These are phyloP conservation scores for Pseudogymnoascus sp. DNA, from an alignment of 2,329 filamentous ascomycete genomes.

Conservation along the genomic window DNA sequence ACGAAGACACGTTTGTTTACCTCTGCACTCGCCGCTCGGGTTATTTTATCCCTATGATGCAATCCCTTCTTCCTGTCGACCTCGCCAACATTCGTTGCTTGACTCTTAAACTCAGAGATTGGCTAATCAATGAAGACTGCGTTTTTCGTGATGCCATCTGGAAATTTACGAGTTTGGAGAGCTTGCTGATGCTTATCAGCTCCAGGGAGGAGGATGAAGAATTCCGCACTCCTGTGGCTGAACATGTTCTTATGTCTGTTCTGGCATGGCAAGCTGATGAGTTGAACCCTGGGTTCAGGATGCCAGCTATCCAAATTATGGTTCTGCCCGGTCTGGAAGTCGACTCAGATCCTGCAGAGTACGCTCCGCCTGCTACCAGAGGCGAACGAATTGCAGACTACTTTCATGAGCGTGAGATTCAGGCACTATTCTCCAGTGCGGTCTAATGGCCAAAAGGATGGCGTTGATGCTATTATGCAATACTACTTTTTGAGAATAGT, in stretches of 20 bases:
- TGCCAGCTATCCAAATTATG: not conserved
- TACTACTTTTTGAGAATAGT: not conserved
- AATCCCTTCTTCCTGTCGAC: not conserved
- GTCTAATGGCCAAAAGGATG: not conserved
- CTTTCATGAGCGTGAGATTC: not conserved
- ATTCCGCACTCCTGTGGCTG: not conserved
- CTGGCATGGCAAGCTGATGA: not conserved
- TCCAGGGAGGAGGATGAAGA: not conserved
- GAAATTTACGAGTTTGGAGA: not conserved
- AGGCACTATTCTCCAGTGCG: not conserved
- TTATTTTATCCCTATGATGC: not conserved
- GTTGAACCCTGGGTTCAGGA: not conserved
- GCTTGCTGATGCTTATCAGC: not conserved
- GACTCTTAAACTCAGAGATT: not conserved
- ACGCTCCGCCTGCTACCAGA: not conserved
- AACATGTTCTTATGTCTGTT: not conserved
- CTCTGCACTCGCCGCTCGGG: constrained; percentile 1
- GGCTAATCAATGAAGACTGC: constrained; percentile 1
- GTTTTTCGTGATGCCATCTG: constrained; percentile 3
- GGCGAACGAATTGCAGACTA: not conserved
- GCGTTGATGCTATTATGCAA: not conserved
- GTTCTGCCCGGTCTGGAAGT: not conserved
- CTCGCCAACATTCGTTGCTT: not conserved
- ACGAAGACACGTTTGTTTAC: not conserved
- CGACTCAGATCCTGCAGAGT: not conserved